Evolutionary conservation across 1,284 basidiomycete species (phyloP), one percentile per base, ranked within the genome.

Genomic region (Melampsora americana): DNA sequence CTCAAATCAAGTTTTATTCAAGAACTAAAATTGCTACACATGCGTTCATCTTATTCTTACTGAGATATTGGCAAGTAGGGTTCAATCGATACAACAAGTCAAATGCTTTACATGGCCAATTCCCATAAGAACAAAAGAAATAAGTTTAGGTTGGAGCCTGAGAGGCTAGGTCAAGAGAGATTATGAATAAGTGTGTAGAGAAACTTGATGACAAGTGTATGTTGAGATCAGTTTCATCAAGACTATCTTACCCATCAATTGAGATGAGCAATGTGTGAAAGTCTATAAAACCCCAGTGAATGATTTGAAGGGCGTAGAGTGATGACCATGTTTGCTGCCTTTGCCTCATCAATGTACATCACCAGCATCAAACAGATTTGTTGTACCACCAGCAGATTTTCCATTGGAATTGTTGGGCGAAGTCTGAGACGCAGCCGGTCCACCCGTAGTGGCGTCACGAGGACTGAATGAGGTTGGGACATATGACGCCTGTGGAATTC

Each of bases 401-500:
- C 56, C 66, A 23, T 23, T 26, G 18, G 50, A 3, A 20, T 53
- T 53, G 18, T 14, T 28, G 44, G 72, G 50, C 30, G 59, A 46
- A 16, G 28, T 66, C n/a, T n/a, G n/a, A n/a, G n/a, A n/a, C 14
- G 61, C 28, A 9, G 65, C 50, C 23, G 62, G 39, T 23, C 48
- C 16, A 44, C 32, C 23, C 12, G 50, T 5, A 46, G 72, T 18
- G 3, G 53, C 1, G 23, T 61, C 35, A 32, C 20, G n/a, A 68
- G 53, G 39, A 23, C 18, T 28, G 20, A 28, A 48, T 35, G 16
- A n/a, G 9, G n/a, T 14, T 18, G 82, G 82, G n/a, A 83, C 79
- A 60, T 81, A 83, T 20, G 79, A 78, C 53, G 81, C 78, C 66
- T 82, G 79, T 4, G 81, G 80, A 11, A 83, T 50, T 9, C 79